Conservation (phyloP, 2,329 filamentous ascomycete species). For the Fusarium verrucosum region DNA sequence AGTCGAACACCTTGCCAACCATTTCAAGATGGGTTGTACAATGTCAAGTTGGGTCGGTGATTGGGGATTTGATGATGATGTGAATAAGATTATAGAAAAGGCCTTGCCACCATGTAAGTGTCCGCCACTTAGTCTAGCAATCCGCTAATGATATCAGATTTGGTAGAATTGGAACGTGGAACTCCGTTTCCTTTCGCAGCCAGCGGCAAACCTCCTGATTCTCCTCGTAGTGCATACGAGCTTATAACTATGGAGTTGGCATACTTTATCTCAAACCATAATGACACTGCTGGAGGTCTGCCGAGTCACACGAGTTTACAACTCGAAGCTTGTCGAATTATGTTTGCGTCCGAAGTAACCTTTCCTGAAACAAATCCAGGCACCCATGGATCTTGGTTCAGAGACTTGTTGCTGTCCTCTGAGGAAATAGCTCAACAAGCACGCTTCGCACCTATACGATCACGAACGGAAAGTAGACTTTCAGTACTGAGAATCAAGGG, state of each 20-base stretch:
- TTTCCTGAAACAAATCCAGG: conserved; percentile 15
- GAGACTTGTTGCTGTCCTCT: conserved; percentile 24
- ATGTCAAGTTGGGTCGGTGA: conserved; percentile 56
- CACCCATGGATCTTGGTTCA: conserved; percentile 18
- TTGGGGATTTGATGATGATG: conserved; percentile 53
- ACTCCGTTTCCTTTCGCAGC: conserved; percentile 34
- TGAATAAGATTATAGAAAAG: conserved; percentile 52
- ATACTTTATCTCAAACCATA: conserved; percentile 33
- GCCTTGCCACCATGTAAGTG: conserved; percentile 53
- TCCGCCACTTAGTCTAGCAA: accelerated
- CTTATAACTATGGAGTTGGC: conserved; percentile 35
- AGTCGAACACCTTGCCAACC: conserved; percentile 52
- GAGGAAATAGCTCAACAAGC: conserved; percentile 20
- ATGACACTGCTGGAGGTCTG: conserved; percentile 16
- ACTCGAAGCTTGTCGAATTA: conserved; percentile 31
- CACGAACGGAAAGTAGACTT: conserved; percentile 18
- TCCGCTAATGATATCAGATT: conserved; percentile 16
- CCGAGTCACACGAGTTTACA: conserved; percentile 23
- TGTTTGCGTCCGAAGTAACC: conserved; percentile 35
- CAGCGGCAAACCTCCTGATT: conserved; percentile 26
- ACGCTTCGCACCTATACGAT: conserved; percentile 24
- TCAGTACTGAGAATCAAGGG: conserved; percentile 24
- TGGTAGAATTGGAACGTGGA: conserved; percentile 32
- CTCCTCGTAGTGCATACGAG: conserved; percentile 38
- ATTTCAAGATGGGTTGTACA: conserved; percentile 53